Evolutionary conservation across 495 filamentous ascomycete species (phyloP), one percentile per base, ranked within the genome.

Genomic region (Thermochaetoides thermophila): DNA sequence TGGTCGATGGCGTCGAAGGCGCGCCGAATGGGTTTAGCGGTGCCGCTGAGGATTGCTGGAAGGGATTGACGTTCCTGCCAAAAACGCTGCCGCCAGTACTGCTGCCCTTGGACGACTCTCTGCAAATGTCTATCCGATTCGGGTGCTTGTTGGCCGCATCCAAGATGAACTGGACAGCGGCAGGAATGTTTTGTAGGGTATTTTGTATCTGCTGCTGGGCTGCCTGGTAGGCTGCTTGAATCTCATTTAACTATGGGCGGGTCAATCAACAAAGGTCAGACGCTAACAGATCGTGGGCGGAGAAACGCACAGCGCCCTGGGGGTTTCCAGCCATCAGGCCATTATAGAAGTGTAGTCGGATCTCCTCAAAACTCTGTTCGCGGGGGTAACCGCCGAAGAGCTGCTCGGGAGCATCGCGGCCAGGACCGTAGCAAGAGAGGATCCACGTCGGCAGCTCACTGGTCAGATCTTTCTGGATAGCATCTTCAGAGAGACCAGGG

Each of bases 291-390:
- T 5, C 14, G 11, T n/a, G 23, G n/a, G n/a, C n/a, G n/a, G 13
- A 17, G 24, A 15, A 17, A 47, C 60, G 5, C 54, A 84, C 61
- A 7, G 80, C 80, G 35, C 66, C 61, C 38, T 76, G 57, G 24
- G 64, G 52, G 40, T 78, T 82, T 4, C 76, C 77, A 11, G 69
- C 37, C 12, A 68, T 63, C 20, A 56, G 45, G 6, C 63, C 62
- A 33, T 71, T 52, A 45, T 84, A 73, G 57, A 78, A 77, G 14
- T 71, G 66, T 10, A 85, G 31, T 33, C 83, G 68, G 31, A 85
- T 62, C 48, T 94, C 85, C 53, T 94, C 84, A 22, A 76, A 74
- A 45, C 82, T 87, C 43, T 82, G 74, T 53, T 94, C 85, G 14
- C 81, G 63, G n/a, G 68, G 61, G 27, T 66, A 64, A 5, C 83